These are phyloP conservation scores for Debaryomyces subglobosus DNA, from an alignment of 1,139 yeast genomes.

Conservation along the genomic window DNA sequence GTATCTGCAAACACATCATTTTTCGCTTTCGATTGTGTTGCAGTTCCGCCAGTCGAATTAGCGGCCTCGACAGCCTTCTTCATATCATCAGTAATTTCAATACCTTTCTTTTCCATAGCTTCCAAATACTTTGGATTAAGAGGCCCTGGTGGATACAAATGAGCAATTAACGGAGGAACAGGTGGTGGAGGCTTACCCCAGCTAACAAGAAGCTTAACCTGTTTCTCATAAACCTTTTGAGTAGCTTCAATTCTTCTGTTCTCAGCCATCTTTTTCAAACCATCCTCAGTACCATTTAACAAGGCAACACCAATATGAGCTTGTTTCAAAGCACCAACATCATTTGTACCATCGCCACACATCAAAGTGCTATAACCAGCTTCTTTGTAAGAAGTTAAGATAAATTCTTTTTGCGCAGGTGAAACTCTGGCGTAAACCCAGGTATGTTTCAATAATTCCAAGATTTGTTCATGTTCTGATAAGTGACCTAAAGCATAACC, in stretches of 20 bases:
- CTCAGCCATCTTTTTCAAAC: slow-evolving; percentile 88
- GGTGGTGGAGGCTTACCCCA: slow-evolving; percentile 90
- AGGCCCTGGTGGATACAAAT: slow-evolving; percentile 95
- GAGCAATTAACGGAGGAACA: slow-evolving; percentile 86
- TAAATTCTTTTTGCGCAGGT: slow-evolving; percentile 91
- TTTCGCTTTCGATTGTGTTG: slow-evolving; percentile 31
- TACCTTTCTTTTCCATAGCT: slow-evolving; percentile 84
- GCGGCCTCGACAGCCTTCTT: slow-evolving; percentile 58
- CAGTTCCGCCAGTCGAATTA: slow-evolving; percentile 37
- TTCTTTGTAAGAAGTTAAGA: slow-evolving; percentile 79
- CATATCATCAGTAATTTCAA: slow-evolving; percentile 70
- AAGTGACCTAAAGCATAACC: slow-evolving; percentile 84
- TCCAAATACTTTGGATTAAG: slow-evolving; percentile 83
- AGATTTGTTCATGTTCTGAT: slow-evolving; percentile 64
- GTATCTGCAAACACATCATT: slow-evolving; percentile 67
- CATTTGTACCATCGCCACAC: slow-evolving; percentile 99
- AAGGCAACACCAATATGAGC: slow-evolving; percentile 98
- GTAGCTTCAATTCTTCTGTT: slow-evolving; percentile 68
- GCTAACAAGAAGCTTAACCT: slow-evolving; percentile 70
- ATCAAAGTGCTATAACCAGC: slow-evolving; percentile 92
- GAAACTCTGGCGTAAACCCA: slow-evolving; percentile 99
- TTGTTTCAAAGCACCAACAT: slow-evolving; percentile 98
- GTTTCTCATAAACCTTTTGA: slow-evolving; percentile 79
- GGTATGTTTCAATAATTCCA: slow-evolving; percentile 77
- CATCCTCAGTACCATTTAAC: slow-evolving; percentile 94